Evolutionary conservation across 1,284 basidiomycete genomes (phyloP).

Genomic region (Coniferiporia sulphurascens): DNA sequence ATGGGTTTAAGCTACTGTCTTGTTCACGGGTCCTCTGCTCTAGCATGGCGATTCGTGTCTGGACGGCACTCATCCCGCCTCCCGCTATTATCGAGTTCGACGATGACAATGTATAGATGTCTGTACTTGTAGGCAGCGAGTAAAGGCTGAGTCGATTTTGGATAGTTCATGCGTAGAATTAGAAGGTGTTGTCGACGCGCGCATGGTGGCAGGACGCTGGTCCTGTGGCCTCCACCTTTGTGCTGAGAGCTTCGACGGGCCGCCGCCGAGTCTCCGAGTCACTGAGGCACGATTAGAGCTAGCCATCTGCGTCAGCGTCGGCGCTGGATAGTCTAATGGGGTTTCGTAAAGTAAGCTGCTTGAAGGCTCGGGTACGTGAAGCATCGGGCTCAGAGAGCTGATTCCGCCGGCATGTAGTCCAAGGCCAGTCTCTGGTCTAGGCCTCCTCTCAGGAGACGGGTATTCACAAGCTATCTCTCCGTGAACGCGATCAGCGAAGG

Average conservation of each 20-base stretch:
- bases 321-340: neutral
- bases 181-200: neutral
- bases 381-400: neutral
- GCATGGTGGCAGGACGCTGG: neutral
- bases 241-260: neutral
- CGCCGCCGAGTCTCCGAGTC: neutral
- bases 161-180: neutral
- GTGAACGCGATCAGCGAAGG: neutral
- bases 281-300: too few relatives aligned
- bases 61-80: conserved; percentile 1
- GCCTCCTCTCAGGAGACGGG: neutral
- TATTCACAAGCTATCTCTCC: neutral
- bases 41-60: conserved; percentile 2
- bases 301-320: neutral
- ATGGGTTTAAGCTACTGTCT: neutral
- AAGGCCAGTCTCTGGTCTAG: neutral
- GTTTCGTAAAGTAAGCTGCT: neutral
- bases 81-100: neutral
- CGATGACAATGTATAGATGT: neutral
- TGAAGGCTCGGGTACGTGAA: neutral
- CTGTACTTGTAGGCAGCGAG: neutral
- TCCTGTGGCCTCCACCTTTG: neutral
- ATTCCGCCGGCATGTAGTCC: neutral
- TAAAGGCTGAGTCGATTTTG: neutral
- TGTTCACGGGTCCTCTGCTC: conserved; percentile 1